phyloP scores from a whole-genome alignment of 2,329 filamentous ascomycete genomes.

The Diaporthe caulivora region DNA sequence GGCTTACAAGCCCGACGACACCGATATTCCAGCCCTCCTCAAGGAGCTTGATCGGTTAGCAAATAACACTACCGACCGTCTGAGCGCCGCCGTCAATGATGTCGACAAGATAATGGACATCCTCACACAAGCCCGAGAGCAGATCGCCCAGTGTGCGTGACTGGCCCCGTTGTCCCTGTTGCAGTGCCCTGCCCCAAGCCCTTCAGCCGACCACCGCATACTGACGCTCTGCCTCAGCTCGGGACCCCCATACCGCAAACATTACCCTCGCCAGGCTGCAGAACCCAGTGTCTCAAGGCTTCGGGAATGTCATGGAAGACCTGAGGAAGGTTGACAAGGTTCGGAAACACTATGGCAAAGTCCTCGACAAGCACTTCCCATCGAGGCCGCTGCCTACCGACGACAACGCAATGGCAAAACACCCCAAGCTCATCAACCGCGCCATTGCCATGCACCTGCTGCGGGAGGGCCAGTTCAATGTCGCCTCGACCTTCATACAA shows the following conservation, averaged over 20 bases:
- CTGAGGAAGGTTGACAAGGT: conserved; percentile 86
- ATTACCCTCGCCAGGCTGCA: conserved; percentile 87
- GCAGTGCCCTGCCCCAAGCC: too few relatives aligned
- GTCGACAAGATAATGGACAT: conserved; percentile 86
- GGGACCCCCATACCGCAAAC: conserved; percentile 77
- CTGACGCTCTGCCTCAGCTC: conserved; percentile 45
- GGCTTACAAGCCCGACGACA: conserved; percentile 45
- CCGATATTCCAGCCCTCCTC: conserved; percentile 68
- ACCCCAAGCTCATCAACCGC: conserved; percentile 85
- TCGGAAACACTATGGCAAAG: conserved; percentile 86
- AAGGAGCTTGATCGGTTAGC: conserved; percentile 81
- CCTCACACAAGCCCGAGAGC: conserved; percentile 78
- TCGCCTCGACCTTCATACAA: conserved; percentile 85
- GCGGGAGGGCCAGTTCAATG: conserved; percentile 91
- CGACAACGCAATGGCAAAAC: conserved; percentile 82
- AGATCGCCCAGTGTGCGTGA: conserved; percentile 75
- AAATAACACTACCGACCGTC: conserved; percentile 69
- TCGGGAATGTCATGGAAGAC: conserved; percentile 84
- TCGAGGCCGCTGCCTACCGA: conserved; percentile 78
- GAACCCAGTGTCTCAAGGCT: conserved; percentile 83
- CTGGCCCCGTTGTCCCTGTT: conserved; percentile 10
- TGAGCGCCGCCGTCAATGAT: conserved; percentile 79
- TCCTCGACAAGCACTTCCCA: conserved; percentile 76
- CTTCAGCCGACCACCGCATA: background rate
- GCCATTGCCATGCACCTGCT: conserved; percentile 97